Evolutionary conservation across 495 filamentous ascomycete genomes (phyloP), one percentile per base, ranked within the genome.

Genomic region (Aspergillus leporis): DNA sequence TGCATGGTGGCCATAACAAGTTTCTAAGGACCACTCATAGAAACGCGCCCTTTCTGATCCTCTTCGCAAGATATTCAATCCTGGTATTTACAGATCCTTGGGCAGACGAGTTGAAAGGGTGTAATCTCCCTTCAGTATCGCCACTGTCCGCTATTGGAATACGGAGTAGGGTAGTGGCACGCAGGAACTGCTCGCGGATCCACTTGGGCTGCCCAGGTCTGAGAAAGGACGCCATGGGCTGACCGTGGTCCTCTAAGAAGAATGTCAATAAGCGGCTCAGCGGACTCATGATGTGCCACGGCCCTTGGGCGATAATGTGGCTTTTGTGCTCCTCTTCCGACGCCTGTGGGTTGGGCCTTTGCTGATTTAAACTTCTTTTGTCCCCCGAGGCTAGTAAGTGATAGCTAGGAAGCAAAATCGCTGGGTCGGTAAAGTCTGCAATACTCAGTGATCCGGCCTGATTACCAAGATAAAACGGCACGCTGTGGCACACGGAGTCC

Each of bases 181-280:
- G 59, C 53, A 46, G 22, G 23, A 57, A 57, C 19, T 61, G 59
- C n/a, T 56, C 53, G n/a, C 59, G 53, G 12, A 61, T 61, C 59
- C 59, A 61, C 46, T 61, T 53, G 2, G 30, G 36, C 32, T 61
- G 59, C 18, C 59, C 53, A 8, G 59, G 59, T 21, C 53, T 45
- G 36, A 61, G 45, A 51, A 61, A 47, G 34, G 10, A 51, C 21
- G 47, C 43, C 19, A 61, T 50, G 0, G 41, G 8, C 46, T 56
- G 30, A n/a, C 59, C 59, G 14, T 58, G 6, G 22, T 45, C 60
- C 31, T 62, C 60, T 8, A 32, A 59, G 50, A 62, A 62, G 28
- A 62, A 40, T 19, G 60, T 62, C 55, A 62, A 51, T 14, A 62
- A 32, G 40, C 51, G 60, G 25, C 55, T 62, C 38, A 62, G 43